Conservation (phyloP, 176 grass and related monocot species). For the Eremochloa ophiuroides region DNA sequence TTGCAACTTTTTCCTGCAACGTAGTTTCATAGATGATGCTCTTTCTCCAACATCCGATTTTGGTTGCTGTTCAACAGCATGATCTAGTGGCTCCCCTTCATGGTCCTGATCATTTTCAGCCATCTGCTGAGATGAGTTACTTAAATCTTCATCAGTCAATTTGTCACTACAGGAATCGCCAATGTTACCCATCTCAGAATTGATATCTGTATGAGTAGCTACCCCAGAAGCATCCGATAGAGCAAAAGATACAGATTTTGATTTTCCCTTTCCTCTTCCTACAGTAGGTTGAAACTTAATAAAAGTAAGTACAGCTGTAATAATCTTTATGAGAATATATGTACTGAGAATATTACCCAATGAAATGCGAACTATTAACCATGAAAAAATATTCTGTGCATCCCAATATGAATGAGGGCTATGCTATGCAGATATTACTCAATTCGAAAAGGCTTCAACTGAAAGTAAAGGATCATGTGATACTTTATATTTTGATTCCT, state of each 20-base stretch:
- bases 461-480: not conserved
- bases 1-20: conserved; percentile 20
- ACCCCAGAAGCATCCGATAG: conserved; percentile 27
- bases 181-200: conserved; percentile 17
- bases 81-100: conserved; percentile 18
- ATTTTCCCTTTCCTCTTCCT: conserved; percentile 27
- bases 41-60: conserved; percentile 18
- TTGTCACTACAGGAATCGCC: not conserved
- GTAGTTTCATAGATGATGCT: conserved; percentile 30
- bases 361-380: not conserved
- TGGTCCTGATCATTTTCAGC: conserved; percentile 23
- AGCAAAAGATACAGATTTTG: conserved; percentile 57
- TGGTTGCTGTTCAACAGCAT: conserved; percentile 27
- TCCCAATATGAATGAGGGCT: not conserved
- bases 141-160: conserved; percentile 27
- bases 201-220: conserved; percentile 12
- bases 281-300: conserved; percentile 34
- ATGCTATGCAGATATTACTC: not conserved
- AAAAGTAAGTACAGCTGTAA: conserved; percentile 29
- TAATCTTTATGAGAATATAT: conserved; percentile 20
- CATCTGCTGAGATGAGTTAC: conserved; percentile 8
- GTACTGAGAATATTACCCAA: not conserved
- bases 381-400: not conserved
- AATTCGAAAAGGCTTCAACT: conserved; percentile 3
- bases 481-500: not conserved